These are phyloP conservation scores for Endoconidiophora polonica DNA, from an alignment of 2,329 filamentous ascomycete species.

Conservation along the genomic window DNA sequence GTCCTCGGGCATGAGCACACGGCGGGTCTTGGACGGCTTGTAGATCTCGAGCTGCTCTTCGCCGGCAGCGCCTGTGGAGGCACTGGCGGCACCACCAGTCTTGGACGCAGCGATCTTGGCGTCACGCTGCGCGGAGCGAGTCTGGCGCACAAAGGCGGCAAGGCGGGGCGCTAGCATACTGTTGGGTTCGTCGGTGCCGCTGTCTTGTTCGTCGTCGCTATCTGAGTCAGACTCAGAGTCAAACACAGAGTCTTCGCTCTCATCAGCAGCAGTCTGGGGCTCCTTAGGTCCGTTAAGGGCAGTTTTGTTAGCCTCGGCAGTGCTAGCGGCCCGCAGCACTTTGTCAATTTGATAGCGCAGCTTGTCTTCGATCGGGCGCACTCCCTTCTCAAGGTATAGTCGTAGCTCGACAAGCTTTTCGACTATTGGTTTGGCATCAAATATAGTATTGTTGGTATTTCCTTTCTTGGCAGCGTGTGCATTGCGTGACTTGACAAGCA, in stretches of 20 bases:
- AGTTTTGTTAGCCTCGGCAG: slow-evolving; percentile 35
- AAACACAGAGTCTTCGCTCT: slow-evolving; percentile 18
- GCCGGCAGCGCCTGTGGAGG: slow-evolving; percentile 16
- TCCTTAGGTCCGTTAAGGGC: slow-evolving; percentile 10
- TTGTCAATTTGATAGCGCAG: slow-evolving; percentile 94
- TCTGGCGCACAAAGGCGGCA: slow-evolving; percentile 10
- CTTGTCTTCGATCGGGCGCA: slow-evolving; percentile 74
- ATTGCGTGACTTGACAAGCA: slow-evolving; percentile 63
- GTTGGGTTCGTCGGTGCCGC: slow-evolving; percentile 10
- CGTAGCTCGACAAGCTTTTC: slow-evolving; percentile 80
- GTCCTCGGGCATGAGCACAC: slow-evolving; percentile 64
- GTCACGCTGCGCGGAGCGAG: slow-evolving; percentile 10
- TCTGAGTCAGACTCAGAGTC: slow-evolving; percentile 21
- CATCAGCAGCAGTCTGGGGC: slow-evolving; percentile 13
- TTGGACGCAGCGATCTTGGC: slow-evolving; percentile 12
- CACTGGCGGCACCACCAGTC: slow-evolving; percentile 11
- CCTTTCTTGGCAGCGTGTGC: slow-evolving; percentile 12
- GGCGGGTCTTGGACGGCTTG: slow-evolving; percentile 72
- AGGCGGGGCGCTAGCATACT: slow-evolving; percentile 10
- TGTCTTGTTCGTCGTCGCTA: slow-evolving; percentile 19
- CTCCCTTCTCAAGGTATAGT: slow-evolving; percentile 85
- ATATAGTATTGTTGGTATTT: slow-evolving; percentile 11
- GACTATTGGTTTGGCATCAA: slow-evolving; percentile 35
- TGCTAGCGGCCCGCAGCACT: slow-evolving; percentile 72
- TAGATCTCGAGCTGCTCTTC: slow-evolving; percentile 50